Conservation (phyloP, 768 basidiomycete species). For the Leccinum subtestaceum region DNA sequence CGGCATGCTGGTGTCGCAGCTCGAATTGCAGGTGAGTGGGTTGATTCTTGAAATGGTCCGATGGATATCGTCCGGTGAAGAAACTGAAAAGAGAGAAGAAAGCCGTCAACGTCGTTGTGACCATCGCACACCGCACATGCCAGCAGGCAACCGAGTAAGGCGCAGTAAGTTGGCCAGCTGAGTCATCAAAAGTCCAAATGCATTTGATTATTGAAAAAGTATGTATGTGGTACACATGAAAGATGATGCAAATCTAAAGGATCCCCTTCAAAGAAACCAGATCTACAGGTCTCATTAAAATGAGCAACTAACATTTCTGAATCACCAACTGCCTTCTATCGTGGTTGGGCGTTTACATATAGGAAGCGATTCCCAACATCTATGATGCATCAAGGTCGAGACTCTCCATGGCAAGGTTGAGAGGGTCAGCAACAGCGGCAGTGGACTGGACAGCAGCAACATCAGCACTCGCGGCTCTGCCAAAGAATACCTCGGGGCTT, state of each 20-base stretch:
- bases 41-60: background rate
- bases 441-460: conserved; percentile 35
- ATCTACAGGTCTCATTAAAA: conserved; percentile 2
- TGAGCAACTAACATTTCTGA: conserved; percentile 1
- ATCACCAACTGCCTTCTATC: conserved; percentile 1
- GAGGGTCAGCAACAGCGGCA: conserved; percentile 48
- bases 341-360: conserved; percentile 9
- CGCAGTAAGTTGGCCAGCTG: conserved; percentile 1
- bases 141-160: background rate
- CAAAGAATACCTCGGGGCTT: conserved; percentile 87
- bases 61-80: conserved; percentile 12
- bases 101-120: conserved; percentile 46
- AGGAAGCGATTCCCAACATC: conserved; percentile 1
- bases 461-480: conserved; percentile 39
- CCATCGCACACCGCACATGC: conserved; percentile 22
- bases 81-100: conserved; percentile 41
- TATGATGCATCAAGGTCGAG: conserved; percentile 32
- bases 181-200: conserved; percentile 17
- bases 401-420: conserved; percentile 63
- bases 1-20: conserved; percentile 61
- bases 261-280: background rate
- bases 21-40: conserved; percentile 43
- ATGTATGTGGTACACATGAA: background rate
- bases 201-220: background rate
- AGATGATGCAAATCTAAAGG: conserved; percentile 4